These are phyloP conservation scores for Candida tallmaniae DNA, from an alignment of 805 yeast species.

Conservation along the genomic window DNA sequence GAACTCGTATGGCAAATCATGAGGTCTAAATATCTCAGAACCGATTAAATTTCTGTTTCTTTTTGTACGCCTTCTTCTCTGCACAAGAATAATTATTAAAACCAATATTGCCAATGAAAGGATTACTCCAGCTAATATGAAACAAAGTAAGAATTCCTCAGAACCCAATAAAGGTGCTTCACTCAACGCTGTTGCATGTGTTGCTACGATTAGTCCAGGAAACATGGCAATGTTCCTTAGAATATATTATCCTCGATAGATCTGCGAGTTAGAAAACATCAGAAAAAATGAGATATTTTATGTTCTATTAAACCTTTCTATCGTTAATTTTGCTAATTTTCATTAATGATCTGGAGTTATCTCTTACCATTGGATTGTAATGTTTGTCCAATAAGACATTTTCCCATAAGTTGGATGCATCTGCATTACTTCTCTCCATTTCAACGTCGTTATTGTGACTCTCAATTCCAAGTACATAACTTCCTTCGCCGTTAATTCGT, in stretches of 20 bases:
- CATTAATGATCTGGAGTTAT: conserved; percentile 48
- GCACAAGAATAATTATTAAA: background rate
- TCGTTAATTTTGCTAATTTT: conserved; percentile 29
- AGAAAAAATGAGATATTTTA: too few species aligned
- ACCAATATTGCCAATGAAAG: background rate
- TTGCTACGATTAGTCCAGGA: too few species aligned
- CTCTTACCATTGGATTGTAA: conserved; percentile 76
- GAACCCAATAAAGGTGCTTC: too few species aligned
- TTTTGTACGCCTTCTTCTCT: background rate
- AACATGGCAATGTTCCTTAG: too few species aligned
- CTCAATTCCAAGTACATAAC: conserved; percentile 54
- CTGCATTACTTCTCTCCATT: conserved; percentile 75
- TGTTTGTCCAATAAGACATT: conserved; percentile 72
- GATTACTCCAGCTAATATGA: background rate
- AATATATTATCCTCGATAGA: too few species aligned
- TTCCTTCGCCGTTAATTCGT: conserved; percentile 72
- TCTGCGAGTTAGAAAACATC: too few species aligned
- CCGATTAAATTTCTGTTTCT: too few species aligned
- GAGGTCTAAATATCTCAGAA: background rate
- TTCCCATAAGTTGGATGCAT: conserved; percentile 91
- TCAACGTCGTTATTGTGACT: conserved; percentile 42
- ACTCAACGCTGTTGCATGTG: too few species aligned
- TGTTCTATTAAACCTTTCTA: conserved; percentile 4
- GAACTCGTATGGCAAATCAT: conserved; percentile 32
- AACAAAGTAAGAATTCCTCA: background rate